phyloP scores from a whole-genome alignment of 257 asterid species.

The Leonotis leonurus region DNA sequence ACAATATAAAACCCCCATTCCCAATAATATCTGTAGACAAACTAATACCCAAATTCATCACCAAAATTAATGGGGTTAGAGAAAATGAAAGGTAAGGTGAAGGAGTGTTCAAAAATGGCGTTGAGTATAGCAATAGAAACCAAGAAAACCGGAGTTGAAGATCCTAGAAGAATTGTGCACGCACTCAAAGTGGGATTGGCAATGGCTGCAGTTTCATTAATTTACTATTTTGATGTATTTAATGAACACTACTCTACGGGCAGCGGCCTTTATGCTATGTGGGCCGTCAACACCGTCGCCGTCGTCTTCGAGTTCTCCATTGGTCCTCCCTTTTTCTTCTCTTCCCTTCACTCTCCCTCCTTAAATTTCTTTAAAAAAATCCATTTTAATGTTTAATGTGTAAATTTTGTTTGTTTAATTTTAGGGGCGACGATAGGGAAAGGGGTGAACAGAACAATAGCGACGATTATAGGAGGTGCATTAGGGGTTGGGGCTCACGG shows the following conservation, averaged over 20 bases:
- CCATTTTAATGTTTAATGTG: too few species aligned
- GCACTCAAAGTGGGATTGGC: conserved; percentile 63
- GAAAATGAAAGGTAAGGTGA: not conserved
- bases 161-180: conserved; percentile 60
- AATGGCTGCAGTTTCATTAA: conserved; percentile 45
- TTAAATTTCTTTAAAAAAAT: too few species aligned
- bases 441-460: conserved; percentile 65
- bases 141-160: conserved; percentile 32
- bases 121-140: not conserved
- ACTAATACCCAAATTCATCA: too few species aligned
- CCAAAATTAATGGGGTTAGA: not conserved
- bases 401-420: not conserved
- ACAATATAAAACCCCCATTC: too few species aligned
- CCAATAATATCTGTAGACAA: too few species aligned
- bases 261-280: conserved; percentile 50
- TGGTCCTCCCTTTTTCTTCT: conserved; percentile 24
- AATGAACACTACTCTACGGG: conserved; percentile 26
- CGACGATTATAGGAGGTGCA: conserved; percentile 56
- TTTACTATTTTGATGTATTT: conserved; percentile 56
- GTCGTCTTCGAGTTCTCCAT: conserved; percentile 66
- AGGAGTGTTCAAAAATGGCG: not conserved
- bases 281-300: conserved; percentile 79
- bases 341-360: too few species aligned
- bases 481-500: conserved; percentile 67
- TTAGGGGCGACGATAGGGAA: conserved; percentile 74